Evolutionary conservation across 768 basidiomycete genomes (phyloP).

Genomic region (Pulveroboletus frians): DNA sequence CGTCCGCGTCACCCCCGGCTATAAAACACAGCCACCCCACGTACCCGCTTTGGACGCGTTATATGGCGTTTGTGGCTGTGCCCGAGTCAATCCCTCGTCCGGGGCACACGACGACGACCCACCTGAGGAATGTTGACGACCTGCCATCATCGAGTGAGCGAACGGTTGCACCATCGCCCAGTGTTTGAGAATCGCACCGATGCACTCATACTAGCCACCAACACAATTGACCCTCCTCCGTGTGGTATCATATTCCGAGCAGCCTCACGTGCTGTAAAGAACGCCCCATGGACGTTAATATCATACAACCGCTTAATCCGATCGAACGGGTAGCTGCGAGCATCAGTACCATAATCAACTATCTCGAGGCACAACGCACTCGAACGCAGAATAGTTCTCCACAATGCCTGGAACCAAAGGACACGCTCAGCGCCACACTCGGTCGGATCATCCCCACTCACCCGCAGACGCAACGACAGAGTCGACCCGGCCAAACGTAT

Average conservation of each 20-base stretch:
- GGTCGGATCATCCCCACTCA: conserved; percentile 27
- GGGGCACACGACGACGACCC: conserved; percentile 4
- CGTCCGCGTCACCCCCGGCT: neutral
- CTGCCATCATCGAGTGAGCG: conserved; percentile 34
- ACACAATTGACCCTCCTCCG: conserved; percentile 74
- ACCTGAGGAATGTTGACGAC: conserved; percentile 89
- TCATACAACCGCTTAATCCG: conserved; percentile 81
- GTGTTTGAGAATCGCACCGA: conserved; percentile 47
- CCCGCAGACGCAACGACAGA: conserved; percentile 88
- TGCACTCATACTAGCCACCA: conserved; percentile 90
- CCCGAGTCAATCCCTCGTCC: neutral
- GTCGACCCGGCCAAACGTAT: conserved; percentile 69
- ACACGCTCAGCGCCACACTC: neutral
- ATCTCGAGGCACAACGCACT: conserved; percentile 46
- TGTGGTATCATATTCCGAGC: conserved; percentile 86
- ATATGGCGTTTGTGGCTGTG: conserved; percentile 85
- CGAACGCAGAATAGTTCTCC: conserved; percentile 84
- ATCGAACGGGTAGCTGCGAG: conserved; percentile 75
- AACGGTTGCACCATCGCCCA: neutral
- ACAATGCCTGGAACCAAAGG: conserved; percentile 54
- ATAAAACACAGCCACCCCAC: conserved; percentile 10
- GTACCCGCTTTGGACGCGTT: conserved; percentile 91
- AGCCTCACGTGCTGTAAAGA: conserved; percentile 95
- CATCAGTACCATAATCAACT: conserved; percentile 6
- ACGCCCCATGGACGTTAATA: conserved; percentile 91